Conservation (phyloP, 768 basidiomycete species). For the Suillus americanus region DNA sequence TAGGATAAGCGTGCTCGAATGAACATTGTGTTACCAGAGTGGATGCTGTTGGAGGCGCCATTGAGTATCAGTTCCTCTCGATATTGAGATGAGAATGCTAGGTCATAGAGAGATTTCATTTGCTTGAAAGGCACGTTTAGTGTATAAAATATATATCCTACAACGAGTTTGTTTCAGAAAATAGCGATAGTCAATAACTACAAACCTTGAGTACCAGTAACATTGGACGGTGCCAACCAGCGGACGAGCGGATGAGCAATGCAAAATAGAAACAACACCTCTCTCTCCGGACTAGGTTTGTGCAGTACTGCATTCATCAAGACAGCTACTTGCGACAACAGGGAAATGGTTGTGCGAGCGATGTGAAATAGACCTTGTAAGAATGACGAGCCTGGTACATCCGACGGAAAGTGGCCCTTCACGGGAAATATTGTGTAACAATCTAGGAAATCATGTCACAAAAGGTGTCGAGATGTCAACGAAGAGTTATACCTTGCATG, state of each 20-base stretch:
- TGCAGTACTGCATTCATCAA: conserved; percentile 17
- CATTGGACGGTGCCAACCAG: conserved; percentile 35
- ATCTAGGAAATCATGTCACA: conserved; percentile 12
- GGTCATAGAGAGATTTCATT: conserved; percentile 37
- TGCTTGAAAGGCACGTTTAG: conserved; percentile 35
- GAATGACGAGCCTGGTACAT: conserved; percentile 36
- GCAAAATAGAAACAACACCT: conserved; percentile 27
- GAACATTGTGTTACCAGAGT: conserved; percentile 23
- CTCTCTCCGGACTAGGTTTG: conserved; percentile 27
- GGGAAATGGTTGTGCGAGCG: conserved; percentile 20
- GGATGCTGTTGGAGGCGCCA: conserved; percentile 31
- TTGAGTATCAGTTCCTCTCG: conserved; percentile 38
- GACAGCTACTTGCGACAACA: conserved; percentile 27
- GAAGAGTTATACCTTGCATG: conserved; percentile 16
- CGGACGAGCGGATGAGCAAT: conserved; percentile 30
- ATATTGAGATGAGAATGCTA: conserved; percentile 38
- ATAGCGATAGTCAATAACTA: not conserved
- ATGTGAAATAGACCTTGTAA: conserved; percentile 25
- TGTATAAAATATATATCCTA: conserved; percentile 43
- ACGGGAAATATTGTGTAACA: conserved; percentile 16
- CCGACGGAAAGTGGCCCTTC: conserved; percentile 30
- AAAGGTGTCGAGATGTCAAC: not conserved
- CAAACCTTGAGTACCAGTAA: conserved; percentile 35
- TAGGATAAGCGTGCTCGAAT: not conserved
- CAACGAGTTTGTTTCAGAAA: not conserved